Evolutionary conservation across 2,329 filamentous ascomycete genomes (phyloP), one percentile per base, ranked within the genome.

Genomic region (Alternaria alternata): DNA sequence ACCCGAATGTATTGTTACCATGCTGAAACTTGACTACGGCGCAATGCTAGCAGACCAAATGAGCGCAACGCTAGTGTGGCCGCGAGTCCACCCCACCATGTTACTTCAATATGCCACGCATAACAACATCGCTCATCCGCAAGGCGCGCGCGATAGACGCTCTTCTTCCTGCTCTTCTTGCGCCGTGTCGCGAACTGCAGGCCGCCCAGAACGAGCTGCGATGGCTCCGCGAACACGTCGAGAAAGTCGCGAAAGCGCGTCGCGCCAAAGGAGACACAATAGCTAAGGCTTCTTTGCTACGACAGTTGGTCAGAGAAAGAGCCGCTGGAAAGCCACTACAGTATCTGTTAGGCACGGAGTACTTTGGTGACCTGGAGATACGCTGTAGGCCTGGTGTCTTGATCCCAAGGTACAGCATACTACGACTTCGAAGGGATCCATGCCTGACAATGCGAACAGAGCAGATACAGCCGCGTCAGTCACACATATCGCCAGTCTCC

Each of bases 291-390:
- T 57, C 68, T n/a, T 32, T 75, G 22, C 51, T 77, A 22, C 57
- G 65, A 20, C 63, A 69, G n/a, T 41, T 78, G 36, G 72, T 75
- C 18, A 47, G 54, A 34, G 52, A 75, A 46, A 80, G 87, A 59
- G 80, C 83, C 3, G 76, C 67, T n/a, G 93, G 93, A 1, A 86
- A 89, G 59, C 95, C 95, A 1, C 80, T 99, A 34, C 95, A 98
- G 77, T 98, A 98, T 75, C 85, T 98, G 22, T 81, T 99, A 1
- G 93, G 93, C 4, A 89, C 89, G 5, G 93, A 97, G 76, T 95
- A 91, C 2, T 98, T 99, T 79, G 94, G 94, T 0, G 81, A 87
- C 5, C 80, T 98, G 16, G 90, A 97, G 42, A 90, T 99, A 46
- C 80, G 85, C 55, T 97, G 94, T 73, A 83, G 82, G 28, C 86